phyloP scores from a whole-genome alignment of 1,284 basidiomycete species.

The Microbotryum violaceum region DNA sequence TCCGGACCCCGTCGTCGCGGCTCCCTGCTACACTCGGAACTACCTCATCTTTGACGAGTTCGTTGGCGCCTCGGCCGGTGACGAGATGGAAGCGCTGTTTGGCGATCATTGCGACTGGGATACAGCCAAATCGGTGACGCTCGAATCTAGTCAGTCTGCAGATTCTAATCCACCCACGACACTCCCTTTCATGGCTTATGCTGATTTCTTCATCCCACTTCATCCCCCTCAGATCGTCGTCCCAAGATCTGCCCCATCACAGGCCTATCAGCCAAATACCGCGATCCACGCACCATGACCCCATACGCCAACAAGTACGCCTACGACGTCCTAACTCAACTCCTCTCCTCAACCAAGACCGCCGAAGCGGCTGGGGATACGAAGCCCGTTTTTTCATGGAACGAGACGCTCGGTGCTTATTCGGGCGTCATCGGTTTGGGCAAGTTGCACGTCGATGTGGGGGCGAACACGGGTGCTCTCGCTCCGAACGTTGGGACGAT shows the following conservation, averaged over 20 bases:
- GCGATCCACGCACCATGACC: slow-evolving; percentile 65
- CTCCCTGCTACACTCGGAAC: slow-evolving; percentile 38
- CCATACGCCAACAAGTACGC: slow-evolving; percentile 65
- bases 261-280: slow-evolving; percentile 50
- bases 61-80: slow-evolving; percentile 48
- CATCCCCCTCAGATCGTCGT: neutral
- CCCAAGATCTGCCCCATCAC: slow-evolving; percentile 44
- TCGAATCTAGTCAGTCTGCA: slow-evolving; percentile 40
- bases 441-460: no score
- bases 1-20: no score
- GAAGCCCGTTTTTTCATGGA: no score
- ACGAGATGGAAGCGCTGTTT: slow-evolving; percentile 68
- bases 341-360: no score
- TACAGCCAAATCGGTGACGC: slow-evolving; percentile 40
- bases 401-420: no score
- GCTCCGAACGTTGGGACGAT: no score
- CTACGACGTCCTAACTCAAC: slow-evolving; percentile 44
- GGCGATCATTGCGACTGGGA: slow-evolving; percentile 51
- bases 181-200: neutral
- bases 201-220: neutral
- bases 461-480: no score
- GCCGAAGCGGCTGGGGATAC: no score
- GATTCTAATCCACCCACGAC: neutral
- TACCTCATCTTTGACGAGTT: slow-evolving; percentile 43
- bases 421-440: no score